Conservation (phyloP, 371 early-diverging fungal genomes). For the Mortierella sp. region DNA sequence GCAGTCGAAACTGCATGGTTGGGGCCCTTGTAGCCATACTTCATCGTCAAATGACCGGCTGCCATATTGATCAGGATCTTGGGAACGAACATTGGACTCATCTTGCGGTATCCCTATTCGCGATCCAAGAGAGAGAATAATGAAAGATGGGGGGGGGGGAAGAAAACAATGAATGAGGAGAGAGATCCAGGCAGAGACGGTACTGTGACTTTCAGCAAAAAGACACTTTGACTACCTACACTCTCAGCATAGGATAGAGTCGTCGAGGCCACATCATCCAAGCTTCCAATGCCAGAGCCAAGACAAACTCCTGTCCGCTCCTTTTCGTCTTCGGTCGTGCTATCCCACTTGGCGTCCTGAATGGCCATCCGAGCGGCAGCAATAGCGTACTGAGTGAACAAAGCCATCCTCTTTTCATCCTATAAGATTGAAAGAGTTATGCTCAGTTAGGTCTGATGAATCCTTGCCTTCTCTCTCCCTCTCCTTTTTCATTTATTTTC, state of each 20-base stretch:
- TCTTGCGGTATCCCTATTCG: conserved; percentile 75
- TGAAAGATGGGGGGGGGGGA: neutral
- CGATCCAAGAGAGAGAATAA: neutral
- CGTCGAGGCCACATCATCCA: conserved; percentile 83
- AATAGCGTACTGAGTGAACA: conserved; percentile 90
- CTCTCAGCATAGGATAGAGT: conserved; percentile 62
- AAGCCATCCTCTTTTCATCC: conserved; percentile 83
- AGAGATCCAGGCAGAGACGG: too few relatives aligned
- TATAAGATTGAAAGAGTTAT: conserved; percentile 28
- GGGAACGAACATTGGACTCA: conserved; percentile 94
- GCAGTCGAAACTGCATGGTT: conserved; percentile 94
- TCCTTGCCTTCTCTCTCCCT: neutral
- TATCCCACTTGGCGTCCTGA: conserved; percentile 80
- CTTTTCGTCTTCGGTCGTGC: conserved; percentile 63
- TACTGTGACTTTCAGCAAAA: too few relatives aligned
- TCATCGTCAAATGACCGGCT: conserved; percentile 92
- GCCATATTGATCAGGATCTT: conserved; percentile 93
- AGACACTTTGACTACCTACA: conserved; percentile 54
- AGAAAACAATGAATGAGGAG: neutral
- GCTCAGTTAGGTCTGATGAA: too few relatives aligned
- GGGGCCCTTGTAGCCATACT: conserved; percentile 90
- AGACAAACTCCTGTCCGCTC: conserved; percentile 51
- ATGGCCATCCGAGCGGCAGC: conserved; percentile 90
- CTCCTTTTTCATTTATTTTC: neutral
- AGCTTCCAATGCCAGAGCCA: conserved; percentile 75